Evolutionary conservation across 140 eudicot genomes (phyloP), one percentile per base, ranked within the genome.

Genomic region (Anethum foeniculum): DNA sequence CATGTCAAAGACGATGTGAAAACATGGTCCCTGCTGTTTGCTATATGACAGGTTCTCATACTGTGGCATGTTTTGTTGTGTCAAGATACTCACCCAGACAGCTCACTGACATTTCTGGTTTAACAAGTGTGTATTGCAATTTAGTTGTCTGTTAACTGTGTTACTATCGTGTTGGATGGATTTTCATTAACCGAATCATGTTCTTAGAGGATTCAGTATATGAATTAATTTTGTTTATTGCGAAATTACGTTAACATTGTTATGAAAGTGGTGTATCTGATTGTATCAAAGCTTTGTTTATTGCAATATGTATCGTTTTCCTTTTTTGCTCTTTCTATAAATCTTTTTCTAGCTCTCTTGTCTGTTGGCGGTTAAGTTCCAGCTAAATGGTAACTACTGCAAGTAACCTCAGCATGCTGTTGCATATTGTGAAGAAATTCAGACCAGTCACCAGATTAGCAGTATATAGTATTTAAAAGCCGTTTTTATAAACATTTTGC

Each of bases 401-500:
- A 43, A 74, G 48, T 74, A 44, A 43, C 43, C 12, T 10, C 19
- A 3, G 34, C 38, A 25, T 74, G 56, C 58, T 74, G 58, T 67
- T 64, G 36, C 71, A 64, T 13, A 19, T n/a, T 74, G 78, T 74
- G 10, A 47, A 75, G 34, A 27, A 15, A 23, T 49, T 25, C 48
- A 14, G 56, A 51, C 80, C 67, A 47, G 49, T 48, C n/a, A 27
- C 12, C 79, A 25, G 15, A 6, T 68, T 41, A 36, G 27, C 30
- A 10, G 51, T 41, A 41, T 72, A 12, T 72, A 7, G 30, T 54
- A 71, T 80, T 34, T 6, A 13, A 44, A 74, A 10, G 2, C 23
- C 25, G 75, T 30, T 43, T 73, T 73, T 32, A n/a, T 62, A 10
- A 62, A 62, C 12, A 8, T 85, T 60, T 88, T 89, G 84, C 86